Evolutionary conservation across 163 green algal species (phyloP).

Genomic region (Scenedesmus sp.): DNA sequence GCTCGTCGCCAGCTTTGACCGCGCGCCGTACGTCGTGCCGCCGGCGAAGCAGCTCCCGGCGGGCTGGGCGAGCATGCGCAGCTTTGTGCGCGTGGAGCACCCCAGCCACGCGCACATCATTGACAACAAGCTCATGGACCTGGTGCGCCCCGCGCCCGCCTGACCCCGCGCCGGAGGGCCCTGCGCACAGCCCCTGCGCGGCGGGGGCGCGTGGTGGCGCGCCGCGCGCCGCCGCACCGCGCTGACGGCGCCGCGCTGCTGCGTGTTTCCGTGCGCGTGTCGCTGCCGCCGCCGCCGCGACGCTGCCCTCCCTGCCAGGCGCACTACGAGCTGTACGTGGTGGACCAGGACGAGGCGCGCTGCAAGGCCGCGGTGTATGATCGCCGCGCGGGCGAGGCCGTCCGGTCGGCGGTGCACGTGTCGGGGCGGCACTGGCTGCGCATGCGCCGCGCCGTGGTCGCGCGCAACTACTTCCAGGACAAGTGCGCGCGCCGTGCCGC

Average conservation of each 20-base stretch:
- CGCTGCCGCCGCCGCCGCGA: too few relatives aligned
- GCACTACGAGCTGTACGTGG: conserved; percentile 41
- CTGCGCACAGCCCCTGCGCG: too few relatives aligned
- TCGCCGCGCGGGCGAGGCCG: conserved; percentile 12
- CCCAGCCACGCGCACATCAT: conserved; percentile 30
- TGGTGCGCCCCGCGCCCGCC: too few relatives aligned
- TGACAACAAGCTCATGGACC: conserved; percentile 50
- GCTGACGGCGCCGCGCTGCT: too few relatives aligned
- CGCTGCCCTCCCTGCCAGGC: too few relatives aligned
- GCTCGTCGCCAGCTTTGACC: conserved; percentile 11
- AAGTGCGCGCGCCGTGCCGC: background rate
- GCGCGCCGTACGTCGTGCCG: conserved; percentile 36
- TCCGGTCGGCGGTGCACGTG: conserved; percentile 11
- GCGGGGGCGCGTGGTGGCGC: too few relatives aligned
- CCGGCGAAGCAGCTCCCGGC: background rate
- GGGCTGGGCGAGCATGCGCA: background rate
- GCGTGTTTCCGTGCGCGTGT: too few relatives aligned
- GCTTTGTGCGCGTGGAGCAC: conserved; percentile 24
- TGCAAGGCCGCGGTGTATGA: conserved; percentile 12
- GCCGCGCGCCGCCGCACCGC: too few relatives aligned
- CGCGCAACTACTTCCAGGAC: conserved; percentile 15
- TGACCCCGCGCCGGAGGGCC: too few relatives aligned
- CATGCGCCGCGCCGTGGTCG: background rate
- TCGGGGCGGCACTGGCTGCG: conserved; percentile 5
- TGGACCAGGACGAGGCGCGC: conserved; percentile 2